phyloP scores from a whole-genome alignment of 768 basidiomycete genomes.

The Suillus spraguei region DNA sequence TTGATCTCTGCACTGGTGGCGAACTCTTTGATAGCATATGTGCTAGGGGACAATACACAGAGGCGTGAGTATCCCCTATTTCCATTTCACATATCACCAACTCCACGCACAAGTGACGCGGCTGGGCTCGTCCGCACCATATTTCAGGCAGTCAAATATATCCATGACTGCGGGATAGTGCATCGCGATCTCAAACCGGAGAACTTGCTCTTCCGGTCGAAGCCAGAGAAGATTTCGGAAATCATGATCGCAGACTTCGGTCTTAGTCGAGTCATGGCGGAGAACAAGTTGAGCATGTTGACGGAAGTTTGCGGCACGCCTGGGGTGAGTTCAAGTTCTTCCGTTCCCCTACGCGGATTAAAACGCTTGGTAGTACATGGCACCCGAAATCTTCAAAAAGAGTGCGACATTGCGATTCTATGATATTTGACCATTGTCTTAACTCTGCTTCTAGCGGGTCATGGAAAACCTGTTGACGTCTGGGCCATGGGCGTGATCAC shows the following conservation, averaged over 20 bases:
- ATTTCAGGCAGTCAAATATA: conserved; percentile 84
- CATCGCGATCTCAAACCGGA: conserved; percentile 98
- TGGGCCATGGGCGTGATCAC: conserved; percentile 99
- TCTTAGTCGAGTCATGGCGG: conserved; percentile 87
- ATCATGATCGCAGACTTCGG: conserved; percentile 99
- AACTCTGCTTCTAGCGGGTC: conserved; percentile 59
- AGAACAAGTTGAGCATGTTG: conserved; percentile 81
- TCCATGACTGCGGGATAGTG: conserved; percentile 91
- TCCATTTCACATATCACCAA: conserved; percentile 22
- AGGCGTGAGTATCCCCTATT: conserved; percentile 59
- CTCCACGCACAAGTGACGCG: conserved; percentile 66
- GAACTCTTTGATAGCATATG: conserved; percentile 99
- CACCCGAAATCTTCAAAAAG: conserved; percentile 95
- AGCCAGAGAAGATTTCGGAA: conserved; percentile 81
- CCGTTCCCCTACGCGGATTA: conserved; percentile 6
- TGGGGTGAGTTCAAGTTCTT: conserved; percentile 50
- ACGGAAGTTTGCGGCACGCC: conserved; percentile 98
- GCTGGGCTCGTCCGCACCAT: conserved; percentile 87
- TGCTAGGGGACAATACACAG: conserved; percentile 95
- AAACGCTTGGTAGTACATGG: conserved; percentile 68
- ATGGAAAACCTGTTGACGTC: conserved; percentile 92
- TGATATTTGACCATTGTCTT: conserved; percentile 1
- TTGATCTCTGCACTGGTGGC: conserved; percentile 96
- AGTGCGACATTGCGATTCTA: conserved; percentile 45
- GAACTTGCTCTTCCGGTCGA: conserved; percentile 92